phyloP scores from a whole-genome alignment of 169 alveolate species.

The Neospora caninum region DNA sequence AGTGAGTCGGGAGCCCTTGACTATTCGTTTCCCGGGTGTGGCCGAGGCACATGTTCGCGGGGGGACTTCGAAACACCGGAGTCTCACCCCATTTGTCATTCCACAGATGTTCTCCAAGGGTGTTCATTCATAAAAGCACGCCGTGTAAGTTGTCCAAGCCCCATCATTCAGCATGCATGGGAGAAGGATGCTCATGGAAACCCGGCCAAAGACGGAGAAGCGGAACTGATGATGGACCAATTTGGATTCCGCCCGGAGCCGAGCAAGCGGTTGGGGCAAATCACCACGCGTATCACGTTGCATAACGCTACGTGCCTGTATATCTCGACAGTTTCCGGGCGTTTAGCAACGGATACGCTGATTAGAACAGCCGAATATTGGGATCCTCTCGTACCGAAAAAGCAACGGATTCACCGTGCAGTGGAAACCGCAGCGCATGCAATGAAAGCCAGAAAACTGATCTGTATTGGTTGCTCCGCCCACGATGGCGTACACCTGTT shows the following conservation, averaged over 20 bases:
- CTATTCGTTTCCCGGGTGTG: background rate
- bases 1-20: background rate
- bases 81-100: background rate
- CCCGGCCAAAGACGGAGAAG: background rate
- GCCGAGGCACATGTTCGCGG: background rate
- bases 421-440: background rate
- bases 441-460: background rate
- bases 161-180: background rate
- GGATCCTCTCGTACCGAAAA: constrained; percentile 8
- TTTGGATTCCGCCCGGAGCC: no score
- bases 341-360: background rate
- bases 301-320: background rate
- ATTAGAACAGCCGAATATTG: background rate
- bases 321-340: background rate
- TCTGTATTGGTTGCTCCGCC: background rate
- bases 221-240: background rate
- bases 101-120: no score
- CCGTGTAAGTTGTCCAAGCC: background rate
- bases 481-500: background rate
- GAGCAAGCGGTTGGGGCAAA: background rate
- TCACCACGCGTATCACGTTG: background rate
- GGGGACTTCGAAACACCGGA: background rate
- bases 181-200: background rate
- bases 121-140: background rate
- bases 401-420: background rate